These are phyloP conservation scores for Candida pini DNA, from an alignment of 805 yeast species.

Conservation along the genomic window DNA sequence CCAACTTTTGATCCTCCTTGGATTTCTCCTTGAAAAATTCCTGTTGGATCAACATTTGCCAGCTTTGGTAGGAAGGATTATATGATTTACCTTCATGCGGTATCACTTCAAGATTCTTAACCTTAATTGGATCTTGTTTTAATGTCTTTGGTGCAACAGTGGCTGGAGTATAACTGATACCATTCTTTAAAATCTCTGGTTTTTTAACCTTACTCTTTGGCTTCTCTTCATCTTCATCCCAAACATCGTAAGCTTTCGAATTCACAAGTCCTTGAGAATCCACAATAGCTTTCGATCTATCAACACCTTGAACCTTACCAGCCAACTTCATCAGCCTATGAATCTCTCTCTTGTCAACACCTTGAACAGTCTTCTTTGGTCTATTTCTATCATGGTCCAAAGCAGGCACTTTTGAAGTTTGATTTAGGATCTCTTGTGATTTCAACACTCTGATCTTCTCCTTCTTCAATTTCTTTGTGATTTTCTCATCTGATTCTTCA, in stretches of 20 bases:
- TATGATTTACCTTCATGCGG: conserved; percentile 91
- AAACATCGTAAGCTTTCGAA: conserved; percentile 54
- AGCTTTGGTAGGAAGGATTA: conserved; percentile 79
- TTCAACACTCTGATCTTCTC: conserved; percentile 33
- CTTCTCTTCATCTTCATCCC: conserved; percentile 44
- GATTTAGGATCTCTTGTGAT: conserved; percentile 58
- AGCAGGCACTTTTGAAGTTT: conserved; percentile 74
- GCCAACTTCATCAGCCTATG: conserved; percentile 67
- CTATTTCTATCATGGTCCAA: conserved; percentile 36
- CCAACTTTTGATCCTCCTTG: conserved; percentile 57
- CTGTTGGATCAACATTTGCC: conserved; percentile 65
- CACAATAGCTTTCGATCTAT: conserved; percentile 43
- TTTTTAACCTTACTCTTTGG: conserved; percentile 18
- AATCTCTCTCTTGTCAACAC: conserved; percentile 59
- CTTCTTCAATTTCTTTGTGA: conserved; percentile 34
- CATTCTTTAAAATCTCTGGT: conserved; percentile 35
- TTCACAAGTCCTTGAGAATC: conserved; percentile 62
- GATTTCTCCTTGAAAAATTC: conserved; percentile 65
- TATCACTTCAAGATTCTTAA: conserved; percentile 42
- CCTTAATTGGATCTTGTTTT: conserved; percentile 43
- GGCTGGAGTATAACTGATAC: conserved; percentile 44
- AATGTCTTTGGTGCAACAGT: conserved; percentile 51
- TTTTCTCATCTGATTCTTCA: conserved; percentile 51
- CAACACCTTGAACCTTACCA: conserved; percentile 60
- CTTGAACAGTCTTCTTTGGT: conserved; percentile 47